phyloP scores from a whole-genome alignment of 2,329 filamentous ascomycete species.

The Pyricularia pennisetigena region DNA sequence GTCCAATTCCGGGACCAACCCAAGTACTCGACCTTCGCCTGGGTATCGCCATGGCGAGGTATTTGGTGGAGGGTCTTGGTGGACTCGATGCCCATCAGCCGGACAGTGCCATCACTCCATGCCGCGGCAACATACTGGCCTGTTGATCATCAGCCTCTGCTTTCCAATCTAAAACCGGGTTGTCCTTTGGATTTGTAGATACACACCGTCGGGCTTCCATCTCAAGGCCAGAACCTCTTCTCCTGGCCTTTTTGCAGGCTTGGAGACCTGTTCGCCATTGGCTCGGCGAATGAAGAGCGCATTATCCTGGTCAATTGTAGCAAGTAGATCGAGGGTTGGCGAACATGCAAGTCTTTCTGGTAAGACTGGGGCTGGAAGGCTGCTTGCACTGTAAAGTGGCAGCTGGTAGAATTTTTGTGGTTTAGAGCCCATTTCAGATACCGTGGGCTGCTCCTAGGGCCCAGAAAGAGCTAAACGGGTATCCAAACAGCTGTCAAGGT shows the following conservation, averaged over 20 bases:
- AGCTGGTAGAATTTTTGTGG: background rate
- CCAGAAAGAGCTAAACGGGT: background rate
- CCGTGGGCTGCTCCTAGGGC: slow-evolving; percentile 1
- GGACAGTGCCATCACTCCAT: slow-evolving; percentile 72
- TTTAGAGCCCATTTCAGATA: background rate
- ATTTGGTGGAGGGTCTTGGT: slow-evolving; percentile 74
- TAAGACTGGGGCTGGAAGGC: slow-evolving; percentile 35
- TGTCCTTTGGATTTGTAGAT: background rate
- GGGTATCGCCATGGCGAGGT: slow-evolving; percentile 33
- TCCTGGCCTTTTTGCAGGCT: slow-evolving; percentile 27
- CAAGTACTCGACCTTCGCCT: slow-evolving; percentile 38
- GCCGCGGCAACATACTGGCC: slow-evolving; percentile 72
- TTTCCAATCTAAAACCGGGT: background rate
- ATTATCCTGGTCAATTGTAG: slow-evolving; percentile 55
- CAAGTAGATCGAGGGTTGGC: slow-evolving; percentile 76
- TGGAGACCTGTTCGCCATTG: slow-evolving; percentile 57
- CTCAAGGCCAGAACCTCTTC: slow-evolving; percentile 37
- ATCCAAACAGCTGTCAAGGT: background rate
- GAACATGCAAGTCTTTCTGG: slow-evolving; percentile 61
- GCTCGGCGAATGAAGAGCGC: slow-evolving; percentile 67
- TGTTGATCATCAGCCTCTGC: slow-evolving; percentile 17
- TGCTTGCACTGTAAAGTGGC: slow-evolving; percentile 2
- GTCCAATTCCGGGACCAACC: slow-evolving; percentile 40
- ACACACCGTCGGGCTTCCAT: slow-evolving; percentile 61
- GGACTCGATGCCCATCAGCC: slow-evolving; percentile 69